Conservation (phyloP, 116 monocot genomes). For the Papilionanthe hybrid region DNA sequence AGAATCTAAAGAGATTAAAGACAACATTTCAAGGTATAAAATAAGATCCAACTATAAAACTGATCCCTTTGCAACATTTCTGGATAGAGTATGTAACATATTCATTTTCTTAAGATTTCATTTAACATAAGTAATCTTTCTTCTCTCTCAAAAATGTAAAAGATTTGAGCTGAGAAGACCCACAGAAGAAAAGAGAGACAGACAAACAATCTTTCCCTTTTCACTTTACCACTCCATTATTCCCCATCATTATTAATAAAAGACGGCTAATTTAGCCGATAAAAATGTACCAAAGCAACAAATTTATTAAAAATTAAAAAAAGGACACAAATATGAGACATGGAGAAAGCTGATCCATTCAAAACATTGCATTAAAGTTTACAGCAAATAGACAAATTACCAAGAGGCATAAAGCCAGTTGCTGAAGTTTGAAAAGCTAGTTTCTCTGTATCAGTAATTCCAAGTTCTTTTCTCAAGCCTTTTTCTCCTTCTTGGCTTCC, state of each 20-base stretch:
- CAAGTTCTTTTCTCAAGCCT: constrained; percentile 28
- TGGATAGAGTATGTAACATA: no score
- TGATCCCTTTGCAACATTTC: no score
- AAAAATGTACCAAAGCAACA: not conserved
- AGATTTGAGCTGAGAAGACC: no score
- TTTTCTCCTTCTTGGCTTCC: constrained; percentile 31
- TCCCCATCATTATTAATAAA: not conserved
- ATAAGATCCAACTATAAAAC: no score
- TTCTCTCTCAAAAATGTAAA: no score
- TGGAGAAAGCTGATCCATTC: not conserved
- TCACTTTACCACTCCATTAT: not conserved
- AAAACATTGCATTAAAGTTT: not conserved
- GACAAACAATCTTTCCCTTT: not conserved
- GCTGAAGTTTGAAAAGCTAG: not conserved
- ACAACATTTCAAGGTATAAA: no score
- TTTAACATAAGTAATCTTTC: no score
- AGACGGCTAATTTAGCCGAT: not conserved
- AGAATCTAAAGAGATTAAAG: no score
- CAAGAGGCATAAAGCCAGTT: not conserved
- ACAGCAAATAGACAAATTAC: not conserved
- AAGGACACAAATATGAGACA: not conserved
- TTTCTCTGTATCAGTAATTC: not conserved
- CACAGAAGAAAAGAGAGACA: not conserved
- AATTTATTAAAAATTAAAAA: not conserved
- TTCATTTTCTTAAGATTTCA: no score